phyloP scores from a whole-genome alignment of 1,284 basidiomycete genomes.

The Dichomitus squalens region DNA sequence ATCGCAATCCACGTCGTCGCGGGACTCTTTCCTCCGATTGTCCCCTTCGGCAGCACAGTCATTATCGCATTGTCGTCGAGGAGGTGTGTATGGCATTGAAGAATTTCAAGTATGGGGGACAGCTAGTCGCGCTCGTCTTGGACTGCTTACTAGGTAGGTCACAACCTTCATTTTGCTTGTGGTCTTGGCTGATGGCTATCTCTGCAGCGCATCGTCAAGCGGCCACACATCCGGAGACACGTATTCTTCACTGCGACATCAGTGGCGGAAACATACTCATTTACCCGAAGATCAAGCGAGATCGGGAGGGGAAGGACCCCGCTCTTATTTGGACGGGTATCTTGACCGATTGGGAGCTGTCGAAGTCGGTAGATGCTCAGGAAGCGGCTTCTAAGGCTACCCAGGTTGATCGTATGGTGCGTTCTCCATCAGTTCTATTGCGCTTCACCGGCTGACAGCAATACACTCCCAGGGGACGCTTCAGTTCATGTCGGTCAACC shows the following conservation, averaged over 20 bases:
- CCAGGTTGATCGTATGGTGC: slow-evolving; percentile 4
- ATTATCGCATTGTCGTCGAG: not conserved
- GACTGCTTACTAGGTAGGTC: too few species aligned
- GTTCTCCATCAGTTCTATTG: too few species aligned
- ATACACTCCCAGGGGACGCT: too few species aligned
- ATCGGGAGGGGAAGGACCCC: not conserved
- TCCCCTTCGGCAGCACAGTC: too few species aligned
- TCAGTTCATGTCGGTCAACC: too few species aligned
- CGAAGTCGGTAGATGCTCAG: not conserved
- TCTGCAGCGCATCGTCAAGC: slow-evolving; percentile 9
- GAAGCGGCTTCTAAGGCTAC: not conserved
- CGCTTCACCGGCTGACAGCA: too few species aligned
- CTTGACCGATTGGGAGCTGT: slow-evolving; percentile 16
- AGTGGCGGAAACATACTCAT: slow-evolving; percentile 17
- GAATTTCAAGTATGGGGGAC: not conserved
- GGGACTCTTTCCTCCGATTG: too few species aligned
- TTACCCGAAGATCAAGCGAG: not conserved
- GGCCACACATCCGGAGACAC: not conserved
- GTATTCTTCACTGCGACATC: slow-evolving; percentile 15
- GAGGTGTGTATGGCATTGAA: slow-evolving; percentile 4
- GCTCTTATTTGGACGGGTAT: not conserved
- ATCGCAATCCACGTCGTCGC: too few species aligned
- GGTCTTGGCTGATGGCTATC: too few species aligned
- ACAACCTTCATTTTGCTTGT: too few species aligned
- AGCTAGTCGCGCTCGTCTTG: not conserved